These are phyloP conservation scores for Vitis hybrid DNA, from an alignment of 177 flowering plant species.

Conservation along the genomic window DNA sequence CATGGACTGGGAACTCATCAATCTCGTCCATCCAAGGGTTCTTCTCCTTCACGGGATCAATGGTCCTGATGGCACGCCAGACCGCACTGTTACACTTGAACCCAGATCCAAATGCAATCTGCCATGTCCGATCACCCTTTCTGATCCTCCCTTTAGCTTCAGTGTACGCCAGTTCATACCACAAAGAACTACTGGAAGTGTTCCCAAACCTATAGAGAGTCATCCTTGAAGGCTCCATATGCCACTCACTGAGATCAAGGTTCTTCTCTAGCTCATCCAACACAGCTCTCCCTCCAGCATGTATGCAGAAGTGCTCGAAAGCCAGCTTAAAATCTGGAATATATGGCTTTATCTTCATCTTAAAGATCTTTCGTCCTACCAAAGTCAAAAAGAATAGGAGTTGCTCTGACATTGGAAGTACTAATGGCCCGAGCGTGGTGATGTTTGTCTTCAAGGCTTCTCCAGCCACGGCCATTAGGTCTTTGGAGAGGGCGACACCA, in stretches of 20 bases:
- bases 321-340: slow-evolving; percentile 82
- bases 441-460: slow-evolving; percentile 75
- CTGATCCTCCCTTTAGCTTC: slow-evolving; percentile 74
- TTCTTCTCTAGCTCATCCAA: slow-evolving; percentile 78
- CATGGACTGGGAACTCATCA: slow-evolving; percentile 59
- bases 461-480: slow-evolving; percentile 75
- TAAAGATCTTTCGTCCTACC: slow-evolving; percentile 46
- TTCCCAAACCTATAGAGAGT: slow-evolving; percentile 74
- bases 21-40: slow-evolving; percentile 83
- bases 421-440: slow-evolving; percentile 75
- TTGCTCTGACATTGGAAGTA: slow-evolving; percentile 82
- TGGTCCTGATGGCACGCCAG: slow-evolving; percentile 56
- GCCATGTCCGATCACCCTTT: slow-evolving; percentile 76
- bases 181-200: slow-evolving; percentile 73
- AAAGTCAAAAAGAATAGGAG: slow-evolving; percentile 56
- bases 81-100: slow-evolving; percentile 86
- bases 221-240: slow-evolving; percentile 89
- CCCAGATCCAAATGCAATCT: slow-evolving; percentile 84
- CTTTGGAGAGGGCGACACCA: slow-evolving; percentile 69
- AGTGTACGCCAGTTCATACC: slow-evolving; percentile 74
- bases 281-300: slow-evolving; percentile 77
- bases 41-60: slow-evolving; percentile 64
- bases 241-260: slow-evolving; percentile 57
- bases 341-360: slow-evolving; percentile 67
- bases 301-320: slow-evolving; percentile 81